Conservation (phyloP, 1,284 basidiomycete species). For the Puccinia hordei region DNA sequence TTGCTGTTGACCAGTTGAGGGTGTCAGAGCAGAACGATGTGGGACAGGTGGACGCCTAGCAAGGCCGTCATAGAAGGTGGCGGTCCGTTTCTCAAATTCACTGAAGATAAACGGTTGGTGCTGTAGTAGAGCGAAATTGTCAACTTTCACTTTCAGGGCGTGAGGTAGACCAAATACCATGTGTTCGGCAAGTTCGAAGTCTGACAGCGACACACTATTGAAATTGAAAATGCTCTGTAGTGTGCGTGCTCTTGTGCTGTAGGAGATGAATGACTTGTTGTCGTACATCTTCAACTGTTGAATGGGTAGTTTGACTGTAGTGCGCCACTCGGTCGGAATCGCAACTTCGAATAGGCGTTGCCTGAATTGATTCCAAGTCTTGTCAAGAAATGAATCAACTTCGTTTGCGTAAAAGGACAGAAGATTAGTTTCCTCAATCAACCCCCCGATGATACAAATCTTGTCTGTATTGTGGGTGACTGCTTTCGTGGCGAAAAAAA, state of each 20-base stretch:
- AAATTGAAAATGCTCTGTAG: constrained; percentile 17
- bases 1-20: no score
- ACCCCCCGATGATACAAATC: neutral
- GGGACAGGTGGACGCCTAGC: neutral
- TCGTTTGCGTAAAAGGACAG: neutral
- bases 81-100: neutral
- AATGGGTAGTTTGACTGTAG: neutral
- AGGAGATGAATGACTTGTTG: neutral
- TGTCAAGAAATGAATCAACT: neutral
- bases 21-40: no score
- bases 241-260: neutral
- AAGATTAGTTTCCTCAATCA: neutral
- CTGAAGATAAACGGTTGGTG: neutral
- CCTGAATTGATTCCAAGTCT: neutral
- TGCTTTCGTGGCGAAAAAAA: constrained; percentile 5
- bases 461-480: neutral
- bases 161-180: neutral
- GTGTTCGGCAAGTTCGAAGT: neutral
- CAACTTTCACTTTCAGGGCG: neutral
- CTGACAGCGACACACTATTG: neutral
- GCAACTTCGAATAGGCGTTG: neutral
- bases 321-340: neutral
- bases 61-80: neutral
- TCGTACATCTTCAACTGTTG: neutral
- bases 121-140: neutral